phyloP scores from a whole-genome alignment of 108 stramenopile species.

The Cyclotella choctawhatcheeana region DNA sequence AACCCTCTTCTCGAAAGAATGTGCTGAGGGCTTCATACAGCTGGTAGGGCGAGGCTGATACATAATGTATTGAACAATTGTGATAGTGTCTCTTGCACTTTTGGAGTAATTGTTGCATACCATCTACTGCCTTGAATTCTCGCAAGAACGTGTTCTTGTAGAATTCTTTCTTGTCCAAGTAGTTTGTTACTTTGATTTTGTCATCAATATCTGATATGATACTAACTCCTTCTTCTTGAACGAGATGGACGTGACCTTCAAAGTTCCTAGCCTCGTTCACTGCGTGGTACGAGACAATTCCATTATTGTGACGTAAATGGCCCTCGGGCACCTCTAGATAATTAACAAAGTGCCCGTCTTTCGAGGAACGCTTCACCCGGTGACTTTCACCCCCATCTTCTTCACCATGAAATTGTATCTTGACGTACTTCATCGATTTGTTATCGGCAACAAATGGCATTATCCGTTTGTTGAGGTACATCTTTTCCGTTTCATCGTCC shows the following conservation, averaged over 20 bases:
- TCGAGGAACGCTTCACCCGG: constrained; percentile 27
- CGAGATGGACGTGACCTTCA: constrained; percentile 26
- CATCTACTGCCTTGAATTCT: constrained; percentile 50
- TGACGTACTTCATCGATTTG: constrained; percentile 32
- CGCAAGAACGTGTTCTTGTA: constrained; percentile 48
- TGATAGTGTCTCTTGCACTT: constrained; percentile 16
- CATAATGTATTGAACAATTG: constrained; percentile 47
- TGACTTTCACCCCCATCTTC: no score
- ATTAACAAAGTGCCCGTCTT: constrained; percentile 50
- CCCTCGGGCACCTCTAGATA: constrained; percentile 2
- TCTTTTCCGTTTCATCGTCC: constrained; percentile 17
- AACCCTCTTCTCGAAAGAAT: constrained; percentile 37
- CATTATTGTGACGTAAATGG: constrained; percentile 3
- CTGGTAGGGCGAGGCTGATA: constrained; percentile 53
- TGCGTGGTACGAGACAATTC: constrained; percentile 17
- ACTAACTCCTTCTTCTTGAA: constrained; percentile 35
- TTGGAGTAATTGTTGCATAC: constrained; percentile 49
- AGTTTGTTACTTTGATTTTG: constrained; percentile 54
- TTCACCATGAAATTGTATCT: constrained; percentile 16
- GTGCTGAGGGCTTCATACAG: constrained; percentile 42
- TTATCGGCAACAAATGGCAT: constrained; percentile 53
- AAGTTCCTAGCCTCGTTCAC: constrained; percentile 18
- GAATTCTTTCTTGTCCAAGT: constrained; percentile 46
- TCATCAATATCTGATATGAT: constrained; percentile 61
- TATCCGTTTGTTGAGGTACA: constrained; percentile 33